Conservation (phyloP, 352 stramenopile species). For the Phytophthora capsici region DNA sequence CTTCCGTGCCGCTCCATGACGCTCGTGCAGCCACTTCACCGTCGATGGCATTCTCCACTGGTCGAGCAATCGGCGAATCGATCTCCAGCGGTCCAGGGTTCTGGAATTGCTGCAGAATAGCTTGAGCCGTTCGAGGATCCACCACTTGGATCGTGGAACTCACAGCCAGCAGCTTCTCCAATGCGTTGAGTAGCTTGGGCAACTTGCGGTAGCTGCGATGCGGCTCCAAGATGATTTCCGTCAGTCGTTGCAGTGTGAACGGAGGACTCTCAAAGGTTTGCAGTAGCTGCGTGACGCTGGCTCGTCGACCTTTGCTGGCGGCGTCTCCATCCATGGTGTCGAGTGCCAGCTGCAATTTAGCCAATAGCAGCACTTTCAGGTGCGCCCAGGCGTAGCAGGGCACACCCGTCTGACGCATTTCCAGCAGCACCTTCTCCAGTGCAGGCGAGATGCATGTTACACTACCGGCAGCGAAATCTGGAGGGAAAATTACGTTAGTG, state of each 20-base stretch:
- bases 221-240: slow-evolving; percentile 78
- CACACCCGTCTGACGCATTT: slow-evolving; percentile 74
- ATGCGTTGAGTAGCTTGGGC: slow-evolving; percentile 81
- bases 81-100: slow-evolving; percentile 33
- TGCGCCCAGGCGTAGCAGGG: slow-evolving; percentile 77
- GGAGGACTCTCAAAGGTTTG: slow-evolving; percentile 74
- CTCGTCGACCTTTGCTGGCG: slow-evolving; percentile 60
- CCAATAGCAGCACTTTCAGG: slow-evolving; percentile 67
- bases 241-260: slow-evolving; percentile 85
- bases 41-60: slow-evolving; percentile 8
- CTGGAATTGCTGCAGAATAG: slow-evolving; percentile 40
- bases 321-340: slow-evolving; percentile 61
- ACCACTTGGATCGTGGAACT: slow-evolving; percentile 73
- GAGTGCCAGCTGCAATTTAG: slow-evolving; percentile 61
- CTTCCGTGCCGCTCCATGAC: slow-evolving; percentile 49
- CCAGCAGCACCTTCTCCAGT: slow-evolving; percentile 66
- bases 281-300: slow-evolving; percentile 63
- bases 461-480: slow-evolving; percentile 63
- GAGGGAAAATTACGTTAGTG: neutral
- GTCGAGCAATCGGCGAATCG: slow-evolving; percentile 25
- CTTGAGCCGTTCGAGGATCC: slow-evolving; percentile 52
- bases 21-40: slow-evolving; percentile 52
- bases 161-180: slow-evolving; percentile 83
- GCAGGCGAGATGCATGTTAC: slow-evolving; percentile 53
- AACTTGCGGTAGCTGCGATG: slow-evolving; percentile 75